Evolutionary conservation across 306 rosid genomes (phyloP), one percentile per base, ranked within the genome.

Genomic region (Cicer yamashitae): DNA sequence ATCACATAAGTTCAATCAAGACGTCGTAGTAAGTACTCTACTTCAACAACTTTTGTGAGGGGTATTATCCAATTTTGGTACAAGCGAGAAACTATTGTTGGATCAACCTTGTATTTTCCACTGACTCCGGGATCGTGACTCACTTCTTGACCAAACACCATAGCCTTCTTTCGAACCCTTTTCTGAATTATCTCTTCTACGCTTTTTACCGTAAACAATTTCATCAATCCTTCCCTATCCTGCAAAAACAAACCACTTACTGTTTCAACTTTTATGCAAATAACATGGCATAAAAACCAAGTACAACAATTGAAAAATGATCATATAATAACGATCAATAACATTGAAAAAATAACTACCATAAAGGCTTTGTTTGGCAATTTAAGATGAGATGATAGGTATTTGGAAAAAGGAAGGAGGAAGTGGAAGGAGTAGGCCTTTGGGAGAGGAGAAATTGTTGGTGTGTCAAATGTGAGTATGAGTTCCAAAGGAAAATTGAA

Each of bases 161-260:
- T 67, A 6, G 99, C 90, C 84, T 96, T 96, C 91, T 87, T 89
- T 73, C 71, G 91, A 74, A 96, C 97, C 77, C 99, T 88, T 85
- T 85, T 84, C 67, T 56, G 87, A 81, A 96, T 90, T 75, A 6
- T 67, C 80, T 92, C 90, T 79, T 94, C 96, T 43, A 92, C 91
- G 0, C 77, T 81, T 67, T 67, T 51, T 44, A 78, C 76, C 61
- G 98, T 92, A 91, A 92, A 87, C 83, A 96, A 47, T 53, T 85
- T 88, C 97, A 90, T 88, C 80, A 96, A 61, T 72, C 86, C 88
- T 44, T 83, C 87, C 59, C 30, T 87, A 57, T 92, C 90, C 99
- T 94, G 87, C 46, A 82, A 70, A 52, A 39, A 5, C 4, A 45
- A 67, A 67, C 15, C 34, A 7, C 44, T 47, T 39, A 7, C 0